Percentiles rank a stretch among this genome's conserved stretches.
phyloP scores from a whole-genome alignment of 805 yeast genomes.

The Pichia exigua region DNA sequence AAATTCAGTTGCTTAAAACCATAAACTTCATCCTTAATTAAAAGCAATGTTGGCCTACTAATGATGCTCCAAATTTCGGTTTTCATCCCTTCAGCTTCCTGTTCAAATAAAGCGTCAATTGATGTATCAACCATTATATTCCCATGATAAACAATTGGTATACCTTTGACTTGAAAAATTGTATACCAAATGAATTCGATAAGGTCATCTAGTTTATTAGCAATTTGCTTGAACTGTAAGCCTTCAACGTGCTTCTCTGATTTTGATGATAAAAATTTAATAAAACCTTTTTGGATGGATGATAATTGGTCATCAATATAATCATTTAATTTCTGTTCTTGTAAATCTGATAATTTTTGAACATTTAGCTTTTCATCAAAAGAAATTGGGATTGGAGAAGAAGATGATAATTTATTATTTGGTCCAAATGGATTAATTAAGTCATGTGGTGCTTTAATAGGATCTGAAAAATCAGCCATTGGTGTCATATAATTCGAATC shows the following conservation, averaged over 20 bases:
- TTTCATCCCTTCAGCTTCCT: not conserved
- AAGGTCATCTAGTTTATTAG: slow-evolving; percentile 39
- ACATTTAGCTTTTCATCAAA: not conserved
- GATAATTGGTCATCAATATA: slow-evolving; percentile 50
- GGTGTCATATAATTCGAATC: slow-evolving; percentile 5
- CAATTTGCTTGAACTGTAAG: slow-evolving; percentile 26
- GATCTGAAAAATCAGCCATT: slow-evolving; percentile 13
- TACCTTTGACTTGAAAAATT: slow-evolving; percentile 28
- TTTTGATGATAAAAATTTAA: slow-evolving; percentile 29
- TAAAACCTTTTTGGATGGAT: slow-evolving; percentile 46
- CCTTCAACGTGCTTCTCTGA: slow-evolving; percentile 17
- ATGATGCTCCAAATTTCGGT: not conserved
- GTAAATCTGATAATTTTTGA: slow-evolving; percentile 33
- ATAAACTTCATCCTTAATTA: not conserved
- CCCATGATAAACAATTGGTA: slow-evolving; percentile 24
- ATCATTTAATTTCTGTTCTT: slow-evolving; percentile 47
- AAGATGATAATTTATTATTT: slow-evolving; percentile 18
- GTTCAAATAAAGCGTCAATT: not conserved
- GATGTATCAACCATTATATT: slow-evolving; percentile 11
- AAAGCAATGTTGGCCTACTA: not conserved
- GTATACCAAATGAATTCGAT: slow-evolving; percentile 59
- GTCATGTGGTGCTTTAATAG: slow-evolving; percentile 16
- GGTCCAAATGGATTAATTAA: slow-evolving; percentile 27
- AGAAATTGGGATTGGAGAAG: slow-evolving; percentile 18
- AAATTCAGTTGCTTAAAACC: not conserved